A percentile compares a stretch with the other conserved stretches of the same genome.
These are phyloP conservation scores for Basipetospora chlamydospora DNA, from an alignment of 2,329 filamentous ascomycete species.

Conservation along the genomic window DNA sequence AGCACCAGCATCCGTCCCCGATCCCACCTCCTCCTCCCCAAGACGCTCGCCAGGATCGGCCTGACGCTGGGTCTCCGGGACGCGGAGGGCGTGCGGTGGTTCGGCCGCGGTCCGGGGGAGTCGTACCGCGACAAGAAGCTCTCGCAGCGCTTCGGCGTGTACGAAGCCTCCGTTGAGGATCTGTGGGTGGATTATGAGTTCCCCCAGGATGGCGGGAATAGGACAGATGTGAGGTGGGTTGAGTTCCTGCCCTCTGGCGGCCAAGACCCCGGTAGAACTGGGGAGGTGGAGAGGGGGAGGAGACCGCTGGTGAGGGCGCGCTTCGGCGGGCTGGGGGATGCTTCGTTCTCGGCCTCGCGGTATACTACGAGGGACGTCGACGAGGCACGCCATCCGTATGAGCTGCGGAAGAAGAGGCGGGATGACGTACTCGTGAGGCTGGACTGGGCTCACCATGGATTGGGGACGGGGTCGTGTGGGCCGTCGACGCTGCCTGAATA, in stretches of 20 bases:
- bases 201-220: slow-evolving; percentile 53
- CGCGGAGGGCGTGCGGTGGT: slow-evolving; percentile 39
- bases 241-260: slow-evolving; percentile 23
- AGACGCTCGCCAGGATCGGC: slow-evolving; percentile 48
- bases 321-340: slow-evolving; percentile 30
- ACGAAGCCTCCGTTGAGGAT: slow-evolving; percentile 28
- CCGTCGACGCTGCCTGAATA: slow-evolving; percentile 37
- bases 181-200: slow-evolving; percentile 50
- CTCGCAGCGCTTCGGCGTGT: slow-evolving; percentile 43
- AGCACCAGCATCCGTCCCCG: slow-evolving; percentile 34
- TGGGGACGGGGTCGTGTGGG: slow-evolving; percentile 49
- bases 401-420: slow-evolving; percentile 33
- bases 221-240: slow-evolving; percentile 48
- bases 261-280: neutral
- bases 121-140: slow-evolving; percentile 52
- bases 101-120: slow-evolving; percentile 52
- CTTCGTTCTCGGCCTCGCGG: slow-evolving; percentile 41
- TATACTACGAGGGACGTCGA: slow-evolving; percentile 41
- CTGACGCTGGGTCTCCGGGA: slow-evolving; percentile 31
- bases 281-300: neutral
- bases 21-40: slow-evolving; percentile 33
- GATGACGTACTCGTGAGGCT: slow-evolving; percentile 41
- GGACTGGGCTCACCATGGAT: slow-evolving; percentile 47
- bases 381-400: slow-evolving; percentile 42
- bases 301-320: slow-evolving; percentile 24